Conservation (phyloP, 352 stramenopile genomes). For the Pythium volutum region DNA sequence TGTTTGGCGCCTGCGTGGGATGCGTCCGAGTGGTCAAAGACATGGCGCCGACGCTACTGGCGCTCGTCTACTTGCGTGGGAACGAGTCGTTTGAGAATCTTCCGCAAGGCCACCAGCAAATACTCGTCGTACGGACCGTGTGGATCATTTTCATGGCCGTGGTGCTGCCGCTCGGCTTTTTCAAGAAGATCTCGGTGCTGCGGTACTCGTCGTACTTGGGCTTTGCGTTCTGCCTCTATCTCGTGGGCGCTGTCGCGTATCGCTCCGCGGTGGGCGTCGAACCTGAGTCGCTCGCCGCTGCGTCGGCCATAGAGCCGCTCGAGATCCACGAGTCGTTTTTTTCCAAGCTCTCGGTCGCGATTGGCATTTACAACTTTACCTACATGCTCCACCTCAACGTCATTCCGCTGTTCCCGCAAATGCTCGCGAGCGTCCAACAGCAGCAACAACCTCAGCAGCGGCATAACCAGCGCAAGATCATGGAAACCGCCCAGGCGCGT, state of each 20-base stretch:
- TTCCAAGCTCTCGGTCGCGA: conserved; percentile 51
- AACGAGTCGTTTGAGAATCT: conserved; percentile 23
- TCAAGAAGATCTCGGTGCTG: conserved; percentile 71
- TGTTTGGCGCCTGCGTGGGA: conserved; percentile 76
- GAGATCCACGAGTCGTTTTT: conserved; percentile 30
- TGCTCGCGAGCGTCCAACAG: conserved; percentile 29
- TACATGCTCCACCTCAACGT: conserved; percentile 84
- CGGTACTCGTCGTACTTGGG: conserved; percentile 76
- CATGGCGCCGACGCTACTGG: conserved; percentile 61
- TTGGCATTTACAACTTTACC: conserved; percentile 84
- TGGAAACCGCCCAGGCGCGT: conserved; percentile 23
- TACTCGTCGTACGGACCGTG: conserved; percentile 34
- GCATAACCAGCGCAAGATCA: conserved; percentile 1
- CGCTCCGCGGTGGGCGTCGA: conserved; percentile 28
- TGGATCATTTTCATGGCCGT: conserved; percentile 63
- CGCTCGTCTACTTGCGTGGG: conserved; percentile 31
- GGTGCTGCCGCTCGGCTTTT: conserved; percentile 59
- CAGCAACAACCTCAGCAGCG: background rate
- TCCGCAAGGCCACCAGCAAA: conserved; percentile 31
- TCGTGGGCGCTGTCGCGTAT: conserved; percentile 60
- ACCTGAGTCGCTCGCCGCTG: background rate
- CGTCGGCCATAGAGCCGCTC: conserved; percentile 1
- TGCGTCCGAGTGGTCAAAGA: conserved; percentile 69
- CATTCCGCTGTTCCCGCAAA: conserved; percentile 61
- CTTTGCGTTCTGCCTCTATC: conserved; percentile 65